Conservation (phyloP, 345 rosid species). For the Balakata baccata region DNA sequence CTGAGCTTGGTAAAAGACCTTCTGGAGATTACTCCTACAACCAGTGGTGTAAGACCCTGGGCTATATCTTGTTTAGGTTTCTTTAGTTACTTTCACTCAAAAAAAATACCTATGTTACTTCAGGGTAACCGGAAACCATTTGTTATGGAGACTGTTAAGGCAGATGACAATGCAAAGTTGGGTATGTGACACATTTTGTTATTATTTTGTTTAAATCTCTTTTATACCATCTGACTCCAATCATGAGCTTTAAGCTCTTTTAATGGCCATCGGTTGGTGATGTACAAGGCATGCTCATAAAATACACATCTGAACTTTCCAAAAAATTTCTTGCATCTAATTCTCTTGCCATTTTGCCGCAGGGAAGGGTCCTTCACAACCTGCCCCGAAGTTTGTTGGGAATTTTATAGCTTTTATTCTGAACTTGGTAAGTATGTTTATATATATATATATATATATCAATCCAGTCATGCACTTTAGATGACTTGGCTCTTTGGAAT, state of each 20-base stretch:
- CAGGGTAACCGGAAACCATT: slow-evolving; percentile 85
- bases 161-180: slow-evolving; percentile 83
- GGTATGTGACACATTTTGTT: slow-evolving; percentile 42
- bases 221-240: neutral
- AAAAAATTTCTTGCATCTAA: neutral
- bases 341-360: slow-evolving; percentile 8
- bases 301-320: neutral
- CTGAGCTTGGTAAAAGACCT: slow-evolving; percentile 73
- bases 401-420: slow-evolving; percentile 71
- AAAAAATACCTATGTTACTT: slow-evolving; percentile 1
- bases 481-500: slow-evolving; percentile 16
- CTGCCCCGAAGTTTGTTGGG: slow-evolving; percentile 78
- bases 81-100: slow-evolving; percentile 4
- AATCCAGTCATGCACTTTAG: neutral
- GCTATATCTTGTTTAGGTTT: slow-evolving; percentile 7
- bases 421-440: slow-evolving; percentile 56
- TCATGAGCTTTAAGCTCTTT: slow-evolving; percentile 6
- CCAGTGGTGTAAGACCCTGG: slow-evolving; percentile 55
- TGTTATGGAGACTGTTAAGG: slow-evolving; percentile 93
- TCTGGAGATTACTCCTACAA: slow-evolving; percentile 77
- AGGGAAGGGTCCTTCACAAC: slow-evolving; percentile 91
- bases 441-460: neutral
- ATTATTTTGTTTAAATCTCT: neutral
- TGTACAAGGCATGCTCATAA: neutral
- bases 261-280: neutral